These are phyloP conservation scores for Asterochloris erici DNA, from an alignment of 139 green algal species.

Conservation along the genomic window DNA sequence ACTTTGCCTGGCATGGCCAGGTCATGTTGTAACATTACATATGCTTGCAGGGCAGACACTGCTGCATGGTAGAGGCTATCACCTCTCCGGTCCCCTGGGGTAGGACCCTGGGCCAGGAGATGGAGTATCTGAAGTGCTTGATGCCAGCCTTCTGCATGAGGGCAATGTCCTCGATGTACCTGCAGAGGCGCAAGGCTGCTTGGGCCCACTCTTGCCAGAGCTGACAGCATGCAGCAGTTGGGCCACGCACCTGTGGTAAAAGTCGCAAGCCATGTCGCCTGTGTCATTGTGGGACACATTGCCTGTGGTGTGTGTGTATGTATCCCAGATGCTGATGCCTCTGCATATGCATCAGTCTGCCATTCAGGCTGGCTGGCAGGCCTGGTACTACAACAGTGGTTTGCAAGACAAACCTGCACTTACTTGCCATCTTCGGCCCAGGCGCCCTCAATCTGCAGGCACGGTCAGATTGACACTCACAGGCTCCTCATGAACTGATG, in stretches of 20 bases:
- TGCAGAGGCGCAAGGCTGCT: too few relatives aligned
- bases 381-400: not conserved
- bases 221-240: too few relatives aligned
- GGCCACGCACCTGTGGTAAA: conserved; percentile 32
- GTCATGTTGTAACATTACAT: not conserved
- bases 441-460: not conserved
- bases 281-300: conserved; percentile 30
- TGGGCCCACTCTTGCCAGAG: too few relatives aligned
- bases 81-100: conserved; percentile 24
- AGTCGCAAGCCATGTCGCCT: conserved; percentile 36
- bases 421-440: not conserved
- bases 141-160: conserved; percentile 38
- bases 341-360: not conserved
- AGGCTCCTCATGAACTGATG: too few relatives aligned
- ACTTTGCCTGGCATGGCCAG: not conserved
- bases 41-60: not conserved
- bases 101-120: conserved; percentile 44
- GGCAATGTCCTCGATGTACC: conserved; percentile 27
- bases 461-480: not conserved
- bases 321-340: conserved; percentile 44
- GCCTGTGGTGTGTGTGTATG: conserved; percentile 30
- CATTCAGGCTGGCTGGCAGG: not conserved
- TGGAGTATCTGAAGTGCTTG: conserved; percentile 40
- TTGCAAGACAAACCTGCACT: not conserved
- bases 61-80: not conserved